Conservation (phyloP, 441 rosid genomes). For the Gossypium lobatum region DNA sequence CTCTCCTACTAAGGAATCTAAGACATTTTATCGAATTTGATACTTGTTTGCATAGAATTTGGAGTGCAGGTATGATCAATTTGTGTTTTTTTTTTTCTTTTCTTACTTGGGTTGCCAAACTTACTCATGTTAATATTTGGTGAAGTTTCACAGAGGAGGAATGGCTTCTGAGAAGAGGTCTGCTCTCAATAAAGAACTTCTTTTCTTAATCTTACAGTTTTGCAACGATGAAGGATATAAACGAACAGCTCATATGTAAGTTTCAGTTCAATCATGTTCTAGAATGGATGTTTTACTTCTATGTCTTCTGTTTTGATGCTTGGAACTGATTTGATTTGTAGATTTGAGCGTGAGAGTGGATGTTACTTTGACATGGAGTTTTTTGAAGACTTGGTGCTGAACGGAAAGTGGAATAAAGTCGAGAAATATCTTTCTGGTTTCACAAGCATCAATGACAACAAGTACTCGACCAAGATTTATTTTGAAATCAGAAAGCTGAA, state of each 20-base stretch:
- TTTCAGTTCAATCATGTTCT: background rate
- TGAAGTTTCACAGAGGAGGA: conserved; percentile 12
- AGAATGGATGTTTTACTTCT: background rate
- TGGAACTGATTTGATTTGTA: conserved; percentile 9
- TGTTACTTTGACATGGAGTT: conserved; percentile 41
- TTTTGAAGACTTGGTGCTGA: conserved; percentile 43
- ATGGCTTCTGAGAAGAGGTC: conserved; percentile 28
- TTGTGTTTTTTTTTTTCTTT: background rate
- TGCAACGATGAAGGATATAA: conserved; percentile 48
- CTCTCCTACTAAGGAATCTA: background rate
- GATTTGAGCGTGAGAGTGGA: conserved; percentile 53
- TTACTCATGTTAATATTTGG: conserved; percentile 2
- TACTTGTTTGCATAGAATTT: background rate
- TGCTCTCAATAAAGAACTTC: conserved; percentile 40
- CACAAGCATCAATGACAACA: conserved; percentile 37
- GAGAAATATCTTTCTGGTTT: conserved; percentile 53
- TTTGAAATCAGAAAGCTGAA: conserved; percentile 63
- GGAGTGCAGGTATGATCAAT: background rate
- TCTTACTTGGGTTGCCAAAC: background rate
- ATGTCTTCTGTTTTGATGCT: background rate
- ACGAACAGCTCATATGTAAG: conserved; percentile 42
- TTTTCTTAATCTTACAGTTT: conserved; percentile 48
- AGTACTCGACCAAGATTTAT: conserved; percentile 46
- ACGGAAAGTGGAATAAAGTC: conserved; percentile 46
- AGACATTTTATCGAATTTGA: background rate